These are phyloP conservation scores for Nothomitra cinnamomea DNA, from an alignment of 2,329 filamentous ascomycete genomes.

Conservation along the genomic window DNA sequence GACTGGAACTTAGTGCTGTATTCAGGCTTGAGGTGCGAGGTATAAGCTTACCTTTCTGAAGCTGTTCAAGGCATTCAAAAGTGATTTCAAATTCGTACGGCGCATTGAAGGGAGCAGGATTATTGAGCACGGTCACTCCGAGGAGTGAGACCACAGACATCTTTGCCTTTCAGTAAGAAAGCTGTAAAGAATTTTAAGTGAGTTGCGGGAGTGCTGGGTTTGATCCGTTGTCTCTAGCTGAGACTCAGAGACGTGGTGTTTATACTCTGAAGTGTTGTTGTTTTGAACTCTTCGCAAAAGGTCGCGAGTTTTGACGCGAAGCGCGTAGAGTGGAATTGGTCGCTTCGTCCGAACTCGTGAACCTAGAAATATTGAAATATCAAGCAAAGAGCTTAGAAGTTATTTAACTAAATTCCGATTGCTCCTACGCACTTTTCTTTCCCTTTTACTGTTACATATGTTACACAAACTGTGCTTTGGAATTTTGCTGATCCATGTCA, in stretches of 20 bases:
- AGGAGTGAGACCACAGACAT: conserved; percentile 97
- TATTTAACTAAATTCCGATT: no score
- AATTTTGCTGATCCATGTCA: no score
- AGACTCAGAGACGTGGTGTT: not conserved
- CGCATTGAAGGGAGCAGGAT: conserved; percentile 84
- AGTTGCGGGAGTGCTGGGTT: no score
- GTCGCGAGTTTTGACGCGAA: not conserved
- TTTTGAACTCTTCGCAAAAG: not conserved
- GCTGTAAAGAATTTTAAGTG: conserved; percentile 6
- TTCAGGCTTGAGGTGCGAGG: conserved; percentile 4
- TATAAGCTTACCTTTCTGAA: conserved; percentile 59
- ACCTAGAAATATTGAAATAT: no score
- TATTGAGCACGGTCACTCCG: conserved; percentile 91
- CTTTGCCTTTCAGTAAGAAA: conserved; percentile 15
- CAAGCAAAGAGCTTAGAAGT: no score
- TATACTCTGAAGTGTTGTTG: not conserved
- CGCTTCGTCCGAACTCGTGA: no score
- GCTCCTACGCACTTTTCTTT: no score
- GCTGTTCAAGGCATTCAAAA: conserved; percentile 87
- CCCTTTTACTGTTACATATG: no score
- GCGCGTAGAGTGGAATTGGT: not conserved
- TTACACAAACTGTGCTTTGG: no score
- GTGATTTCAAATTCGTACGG: conserved; percentile 97
- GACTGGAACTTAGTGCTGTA: conserved; percentile 11
- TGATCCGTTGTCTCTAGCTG: no score